Base-by-base conservation (phyloP, 805 yeast genomes). In the Candida qinlingensis region DNA sequence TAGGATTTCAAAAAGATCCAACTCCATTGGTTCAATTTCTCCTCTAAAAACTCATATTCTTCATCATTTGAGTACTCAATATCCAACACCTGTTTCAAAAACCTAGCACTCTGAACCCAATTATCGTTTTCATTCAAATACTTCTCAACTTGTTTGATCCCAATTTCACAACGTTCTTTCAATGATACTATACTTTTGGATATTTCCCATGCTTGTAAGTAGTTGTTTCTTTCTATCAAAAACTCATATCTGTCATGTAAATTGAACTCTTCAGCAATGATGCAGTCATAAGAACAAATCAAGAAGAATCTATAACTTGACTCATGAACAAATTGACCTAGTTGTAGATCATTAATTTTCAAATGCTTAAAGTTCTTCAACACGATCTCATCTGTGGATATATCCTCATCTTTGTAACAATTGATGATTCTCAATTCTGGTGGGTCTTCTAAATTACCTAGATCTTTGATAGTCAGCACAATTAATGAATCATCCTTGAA, bases 371-470 rank as follows among this genome's bases (percentile, higher is more conserved):
- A 76, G 34, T 79, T 78, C 44, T 76, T 77, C 49, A 88, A 65
- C 0, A 84, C 80, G 3, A 92, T 74, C 60, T 85, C 96, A 63
- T 92, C 97, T 26, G 83, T 88, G 46, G 86, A 81, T 11, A 79
- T 73, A 44, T 87, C 95, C 49, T 80, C 85, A 7, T 92, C 88
- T 7, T 82, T 79, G 1, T 69, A 56, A 2, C 83, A 71, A 61
- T 85, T 83, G 19, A 88, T 67, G 1, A 94, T 71, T 51, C 83
- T 79, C 27, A 92, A 67, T 54, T 91, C 97, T 0, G 98, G 96
- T 10, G 83, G 75, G 28, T 8, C 77, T 4, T 45, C 37, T 7
- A 30, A 55, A 47, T 36, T 47, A 26, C 19, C 19, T 19, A 34
- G 75, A 72, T 45, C 67, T 57, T 41, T 66, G 58, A 75, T 78